Evolutionary conservation across 306 rosid genomes (phyloP).

Genomic region (Medicago arabica): DNA sequence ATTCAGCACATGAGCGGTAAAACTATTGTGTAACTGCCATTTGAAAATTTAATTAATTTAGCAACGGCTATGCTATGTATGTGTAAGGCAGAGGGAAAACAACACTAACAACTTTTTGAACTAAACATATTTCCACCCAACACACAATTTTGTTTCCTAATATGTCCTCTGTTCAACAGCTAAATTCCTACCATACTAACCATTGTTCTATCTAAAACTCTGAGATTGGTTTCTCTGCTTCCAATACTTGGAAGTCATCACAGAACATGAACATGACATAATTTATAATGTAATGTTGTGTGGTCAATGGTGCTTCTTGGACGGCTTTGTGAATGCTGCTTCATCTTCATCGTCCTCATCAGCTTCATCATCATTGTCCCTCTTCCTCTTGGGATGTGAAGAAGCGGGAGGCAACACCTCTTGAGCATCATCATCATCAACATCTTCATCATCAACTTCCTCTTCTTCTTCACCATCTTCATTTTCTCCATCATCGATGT

Average conservation of each 20-base stretch:
- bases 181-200: slow-evolving; percentile 63
- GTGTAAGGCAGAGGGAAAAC: slow-evolving; percentile 51
- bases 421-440: slow-evolving; percentile 54
- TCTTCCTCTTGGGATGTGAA: slow-evolving; percentile 77
- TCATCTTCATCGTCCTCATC: slow-evolving; percentile 53
- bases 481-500: slow-evolving; percentile 53
- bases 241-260: slow-evolving; percentile 54
- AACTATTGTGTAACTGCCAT: slow-evolving; percentile 70
- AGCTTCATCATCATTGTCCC: slow-evolving; percentile 50
- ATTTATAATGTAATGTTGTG: slow-evolving; percentile 35
- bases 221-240: slow-evolving; percentile 61
- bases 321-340: slow-evolving; percentile 61
- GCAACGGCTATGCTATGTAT: slow-evolving; percentile 78
- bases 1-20: slow-evolving; percentile 50
- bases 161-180: slow-evolving; percentile 59
- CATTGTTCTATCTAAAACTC: slow-evolving; percentile 49
- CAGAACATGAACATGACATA: slow-evolving; percentile 48
- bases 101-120: slow-evolving; percentile 71
- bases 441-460: slow-evolving; percentile 54
- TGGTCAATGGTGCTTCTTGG: slow-evolving; percentile 69
- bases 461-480: slow-evolving; percentile 63
- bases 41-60: slow-evolving; percentile 56
- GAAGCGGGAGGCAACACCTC: slow-evolving; percentile 66
- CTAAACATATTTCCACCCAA: slow-evolving; percentile 61
- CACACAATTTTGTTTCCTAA: slow-evolving; percentile 54